Percentiles rank a stretch among this genome's conserved stretches.
Conservation (phyloP, 306 rosid genomes). For the Psophocarpus tetragonolobus region DNA sequence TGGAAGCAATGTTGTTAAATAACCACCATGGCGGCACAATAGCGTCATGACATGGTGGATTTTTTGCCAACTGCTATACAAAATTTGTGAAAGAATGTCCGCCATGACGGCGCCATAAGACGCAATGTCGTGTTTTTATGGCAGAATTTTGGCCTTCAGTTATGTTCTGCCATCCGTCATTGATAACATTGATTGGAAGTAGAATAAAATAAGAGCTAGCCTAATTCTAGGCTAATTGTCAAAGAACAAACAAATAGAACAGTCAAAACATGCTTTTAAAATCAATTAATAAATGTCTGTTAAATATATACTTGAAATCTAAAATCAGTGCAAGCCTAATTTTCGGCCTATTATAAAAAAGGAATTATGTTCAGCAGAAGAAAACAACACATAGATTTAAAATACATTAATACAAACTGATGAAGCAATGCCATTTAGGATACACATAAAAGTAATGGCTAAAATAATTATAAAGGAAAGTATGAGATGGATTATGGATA, state of each 20-base stretch:
- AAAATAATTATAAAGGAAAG: constrained; percentile 5
- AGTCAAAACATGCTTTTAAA: background rate
- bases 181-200: background rate
- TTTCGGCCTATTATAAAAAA: background rate
- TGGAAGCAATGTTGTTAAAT: no score
- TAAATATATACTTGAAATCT: background rate
- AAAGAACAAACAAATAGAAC: background rate
- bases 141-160: no score
- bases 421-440: background rate
- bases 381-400: background rate
- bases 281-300: background rate
- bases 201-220: background rate
- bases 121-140: no score
- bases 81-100: no score
- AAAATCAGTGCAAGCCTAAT: background rate
- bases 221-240: background rate
- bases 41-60: no score
- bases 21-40: no score
- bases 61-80: no score
- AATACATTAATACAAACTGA: background rate
- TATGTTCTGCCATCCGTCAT: no score
- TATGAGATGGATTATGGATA: no score
- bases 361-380: background rate
- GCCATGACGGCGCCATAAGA: no score
- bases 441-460: background rate